A percentile compares a stretch with the other conserved stretches of the same genome.
These are phyloP conservation scores for Diplodia sapinea DNA, from an alignment of 2,329 filamentous ascomycete genomes.

Conservation along the genomic window DNA sequence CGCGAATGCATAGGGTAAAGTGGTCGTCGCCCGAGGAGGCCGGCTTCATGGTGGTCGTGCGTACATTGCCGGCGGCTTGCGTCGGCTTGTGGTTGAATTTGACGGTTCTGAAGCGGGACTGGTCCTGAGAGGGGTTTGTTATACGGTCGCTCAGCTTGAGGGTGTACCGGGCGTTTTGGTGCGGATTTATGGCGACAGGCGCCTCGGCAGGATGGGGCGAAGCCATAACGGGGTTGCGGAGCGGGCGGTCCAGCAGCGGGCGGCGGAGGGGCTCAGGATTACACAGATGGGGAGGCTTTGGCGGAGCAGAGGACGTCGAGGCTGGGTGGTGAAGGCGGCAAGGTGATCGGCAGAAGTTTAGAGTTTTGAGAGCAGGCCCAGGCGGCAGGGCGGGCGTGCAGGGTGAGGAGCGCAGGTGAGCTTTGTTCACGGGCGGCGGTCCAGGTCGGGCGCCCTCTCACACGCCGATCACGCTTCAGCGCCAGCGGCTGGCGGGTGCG, in stretches of 20 bases:
- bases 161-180: constrained; percentile 21
- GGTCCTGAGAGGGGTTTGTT: constrained; percentile 8
- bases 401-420: constrained; percentile 8
- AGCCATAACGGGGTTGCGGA: constrained; percentile 24
- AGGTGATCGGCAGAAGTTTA: not conserved
- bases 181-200: constrained; percentile 19
- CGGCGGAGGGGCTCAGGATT: not conserved
- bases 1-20: constrained; percentile 40
- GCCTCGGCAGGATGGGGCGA: constrained; percentile 20
- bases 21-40: constrained; percentile 35
- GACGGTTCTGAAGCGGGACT: constrained; percentile 18
- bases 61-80: constrained; percentile 40
- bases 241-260: not conserved
- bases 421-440: constrained; percentile 16
- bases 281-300: not conserved
- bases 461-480: constrained; percentile 24
- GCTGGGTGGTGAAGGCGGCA: not conserved
- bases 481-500: constrained; percentile 20
- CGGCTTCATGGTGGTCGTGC: constrained; percentile 40
- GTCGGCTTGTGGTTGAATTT: constrained; percentile 53
- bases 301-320: not conserved
- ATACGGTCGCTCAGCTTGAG: constrained; percentile 30
- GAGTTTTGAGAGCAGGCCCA: not conserved
- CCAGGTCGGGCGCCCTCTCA: constrained; percentile 5
- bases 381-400: not conserved